phyloP scores from a whole-genome alignment of 306 rosid genomes.

The Sicyos edulis region DNA sequence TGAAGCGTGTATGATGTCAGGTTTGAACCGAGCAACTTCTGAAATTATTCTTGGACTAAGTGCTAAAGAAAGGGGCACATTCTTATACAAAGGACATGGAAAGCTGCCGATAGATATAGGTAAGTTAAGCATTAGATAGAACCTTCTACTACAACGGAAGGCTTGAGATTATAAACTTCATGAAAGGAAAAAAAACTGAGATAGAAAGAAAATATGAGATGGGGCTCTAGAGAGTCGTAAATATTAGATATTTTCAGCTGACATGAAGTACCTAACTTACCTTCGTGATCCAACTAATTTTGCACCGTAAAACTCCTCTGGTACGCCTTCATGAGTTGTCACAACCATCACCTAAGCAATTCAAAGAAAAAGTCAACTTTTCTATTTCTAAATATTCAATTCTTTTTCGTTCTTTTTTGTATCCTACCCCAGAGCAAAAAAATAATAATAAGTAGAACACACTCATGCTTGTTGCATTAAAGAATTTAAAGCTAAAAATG shows the following conservation, averaged over 20 bases:
- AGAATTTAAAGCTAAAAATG: not conserved
- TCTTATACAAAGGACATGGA: conserved; percentile 86
- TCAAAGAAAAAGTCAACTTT: conserved; percentile 21
- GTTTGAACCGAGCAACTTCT: conserved; percentile 92
- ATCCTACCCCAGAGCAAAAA: not conserved
- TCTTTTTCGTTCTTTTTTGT: not conserved
- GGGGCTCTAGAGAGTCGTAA: not conserved
- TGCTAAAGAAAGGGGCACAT: conserved; percentile 96
- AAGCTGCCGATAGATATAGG: conserved; percentile 50
- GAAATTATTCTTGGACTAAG: conserved; percentile 98
- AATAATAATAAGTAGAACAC: not conserved
- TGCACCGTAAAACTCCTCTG: conserved; percentile 87
- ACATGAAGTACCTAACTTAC: conserved; percentile 32
- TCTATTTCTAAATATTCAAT: conserved; percentile 12
- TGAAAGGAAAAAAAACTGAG: conserved; percentile 1
- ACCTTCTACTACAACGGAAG: not conserved
- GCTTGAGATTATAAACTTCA: not conserved
- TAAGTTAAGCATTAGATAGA: not conserved
- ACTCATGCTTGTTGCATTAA: not conserved
- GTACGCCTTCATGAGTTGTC: conserved; percentile 97
- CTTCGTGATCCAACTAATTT: conserved; percentile 82
- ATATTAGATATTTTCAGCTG: not conserved
- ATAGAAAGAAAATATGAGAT: not conserved
- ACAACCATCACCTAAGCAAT: conserved; percentile 79
- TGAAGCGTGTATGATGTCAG: conserved; percentile 97